Evolutionary conservation across 805 yeast species (phyloP).

Genomic region (Kazachstania viticola): DNA sequence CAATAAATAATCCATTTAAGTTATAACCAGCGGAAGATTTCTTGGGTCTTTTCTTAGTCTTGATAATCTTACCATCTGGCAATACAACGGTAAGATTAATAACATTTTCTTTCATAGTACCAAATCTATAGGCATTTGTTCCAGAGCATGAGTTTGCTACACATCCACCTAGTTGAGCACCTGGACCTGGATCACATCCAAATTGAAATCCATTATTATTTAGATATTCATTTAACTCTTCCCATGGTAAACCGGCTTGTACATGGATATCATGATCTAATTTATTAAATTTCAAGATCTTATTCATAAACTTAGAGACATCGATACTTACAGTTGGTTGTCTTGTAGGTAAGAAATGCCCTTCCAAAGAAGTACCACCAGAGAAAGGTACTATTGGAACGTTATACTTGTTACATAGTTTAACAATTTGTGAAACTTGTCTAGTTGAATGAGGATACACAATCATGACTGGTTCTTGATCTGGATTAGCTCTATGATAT

Average conservation of each 20-base stretch:
- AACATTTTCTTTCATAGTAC: constrained; percentile 70
- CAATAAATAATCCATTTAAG: constrained; percentile 61
- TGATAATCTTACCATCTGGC: constrained; percentile 70
- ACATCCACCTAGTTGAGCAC: constrained; percentile 73
- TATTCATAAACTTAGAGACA: constrained; percentile 42
- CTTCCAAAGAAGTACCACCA: constrained; percentile 74
- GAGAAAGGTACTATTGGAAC: constrained; percentile 70
- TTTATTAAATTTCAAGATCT: constrained; percentile 43
- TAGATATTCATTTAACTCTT: constrained; percentile 45
- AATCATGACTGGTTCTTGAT: constrained; percentile 47
- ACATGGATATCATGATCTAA: constrained; percentile 62
- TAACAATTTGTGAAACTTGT: constrained; percentile 52
- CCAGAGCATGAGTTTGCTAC: constrained; percentile 72
- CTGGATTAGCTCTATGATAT: constrained; percentile 49
- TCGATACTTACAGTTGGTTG: constrained; percentile 56
- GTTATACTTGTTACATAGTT: constrained; percentile 45
- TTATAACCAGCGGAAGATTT: constrained; percentile 75
- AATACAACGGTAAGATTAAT: constrained; percentile 59
- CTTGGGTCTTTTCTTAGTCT: constrained; percentile 66
- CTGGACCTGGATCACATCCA: constrained; percentile 75
- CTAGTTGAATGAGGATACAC: constrained; percentile 55
- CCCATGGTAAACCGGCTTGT: constrained; percentile 77
- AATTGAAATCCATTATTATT: constrained; percentile 42
- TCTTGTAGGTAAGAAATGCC: constrained; percentile 66
- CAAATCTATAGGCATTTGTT: constrained; percentile 66